Conservation (phyloP, 2,329 filamentous ascomycete species). For the Pseudogymnoascus destructans region DNA sequence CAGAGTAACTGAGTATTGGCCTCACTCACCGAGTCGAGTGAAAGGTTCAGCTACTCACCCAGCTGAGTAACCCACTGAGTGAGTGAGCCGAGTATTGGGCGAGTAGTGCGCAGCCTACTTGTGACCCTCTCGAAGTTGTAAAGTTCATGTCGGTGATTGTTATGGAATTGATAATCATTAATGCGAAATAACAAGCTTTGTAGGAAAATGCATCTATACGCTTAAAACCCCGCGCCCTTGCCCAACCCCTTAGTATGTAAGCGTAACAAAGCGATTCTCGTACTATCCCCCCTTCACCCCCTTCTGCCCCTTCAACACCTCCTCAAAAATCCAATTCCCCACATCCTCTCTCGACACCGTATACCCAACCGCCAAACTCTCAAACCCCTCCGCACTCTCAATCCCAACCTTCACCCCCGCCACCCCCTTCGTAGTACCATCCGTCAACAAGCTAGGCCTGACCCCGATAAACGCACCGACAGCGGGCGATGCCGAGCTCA, state of each 20-base stretch:
- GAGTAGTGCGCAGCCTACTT: no score
- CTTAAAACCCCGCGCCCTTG: neutral
- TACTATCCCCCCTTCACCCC: neutral
- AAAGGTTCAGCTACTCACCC: no score
- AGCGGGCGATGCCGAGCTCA: slow-evolving; percentile 4
- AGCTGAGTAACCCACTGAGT: no score
- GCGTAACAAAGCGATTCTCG: neutral
- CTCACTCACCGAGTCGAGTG: no score
- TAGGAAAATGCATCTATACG: neutral
- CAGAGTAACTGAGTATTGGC: no score
- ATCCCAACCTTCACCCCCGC: slow-evolving; percentile 19
- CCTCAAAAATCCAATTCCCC: slow-evolving; percentile 25
- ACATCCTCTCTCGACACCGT: slow-evolving; percentile 27
- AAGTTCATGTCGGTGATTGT: neutral
- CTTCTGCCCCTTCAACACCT: neutral
- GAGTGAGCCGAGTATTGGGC: no score
- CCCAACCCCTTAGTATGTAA: neutral
- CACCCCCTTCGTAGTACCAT: slow-evolving; percentile 20
- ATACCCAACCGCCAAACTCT: slow-evolving; percentile 26
- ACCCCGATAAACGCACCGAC: slow-evolving; percentile 14
- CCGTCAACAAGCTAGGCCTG: slow-evolving; percentile 23
- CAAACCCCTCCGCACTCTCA: slow-evolving; percentile 14
- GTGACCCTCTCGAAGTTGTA: neutral
- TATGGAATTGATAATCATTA: neutral
- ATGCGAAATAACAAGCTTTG: neutral